Base-by-base conservation (phyloP, 345 rosid species). In the Odontarrhena argentea region DNA sequence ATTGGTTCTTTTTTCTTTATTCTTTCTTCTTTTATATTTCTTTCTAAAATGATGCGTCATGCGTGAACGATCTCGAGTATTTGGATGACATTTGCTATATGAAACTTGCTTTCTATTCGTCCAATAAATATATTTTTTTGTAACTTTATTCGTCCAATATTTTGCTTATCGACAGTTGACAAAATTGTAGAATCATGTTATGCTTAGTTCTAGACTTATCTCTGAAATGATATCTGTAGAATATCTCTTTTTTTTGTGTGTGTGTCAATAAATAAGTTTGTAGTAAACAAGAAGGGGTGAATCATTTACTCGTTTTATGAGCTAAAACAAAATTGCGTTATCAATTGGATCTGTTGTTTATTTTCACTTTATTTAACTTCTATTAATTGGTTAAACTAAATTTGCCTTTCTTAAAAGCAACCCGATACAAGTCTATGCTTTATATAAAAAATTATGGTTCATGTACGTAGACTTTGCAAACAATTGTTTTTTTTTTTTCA, bases 61-160 rank as follows among this genome's bases (percentile, higher is more conserved):
- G 76, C 76, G 65, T 56, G 76, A 71, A 63, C 70, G 58, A 71
- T 71, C 64, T 71, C 65, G 52, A 56, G 54, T 55, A 63, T 55
- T 55, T 46, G 14, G 26, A 37, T 28, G 6, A 3, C 14, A 63
- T 2, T 48, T 56, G 24, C 26, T 12, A 10, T 9, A 51, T 51
- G 3, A 28, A 10, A 43, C 6, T 30, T 52, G 4, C 43, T 10
- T 53, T 28, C 44, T 71, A 22, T 48, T 8, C 18, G 9, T 38
- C 45, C 22, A 40, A 38, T 48, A 1, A 18, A 18, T 18, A 18
- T 18, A 18, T 18, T 18, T 18, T 18, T 18, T 18, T 18, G 22
- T 18, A 18, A 18, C 22, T 18, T 18, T 71, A 22, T 48, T 8
- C 18, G 9, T 38, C 45, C 22, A 40, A 38, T 48, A 1, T 18